Conservation (phyloP, 2,329 filamentous ascomycete species). For the Diaporthe humulicola region DNA sequence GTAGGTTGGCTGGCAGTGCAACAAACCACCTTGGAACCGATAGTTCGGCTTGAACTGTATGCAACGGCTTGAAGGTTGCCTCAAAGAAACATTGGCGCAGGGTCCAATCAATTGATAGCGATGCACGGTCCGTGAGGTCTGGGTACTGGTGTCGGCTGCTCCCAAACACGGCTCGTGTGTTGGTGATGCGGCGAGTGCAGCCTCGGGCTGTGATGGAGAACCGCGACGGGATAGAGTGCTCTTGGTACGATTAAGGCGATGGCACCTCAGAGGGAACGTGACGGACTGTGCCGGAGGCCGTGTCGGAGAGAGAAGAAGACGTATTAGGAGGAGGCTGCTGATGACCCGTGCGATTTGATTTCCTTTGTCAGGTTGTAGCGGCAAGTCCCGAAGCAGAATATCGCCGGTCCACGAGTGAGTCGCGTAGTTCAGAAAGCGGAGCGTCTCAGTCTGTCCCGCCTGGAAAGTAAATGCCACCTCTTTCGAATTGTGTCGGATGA, state of each 20-base stretch:
- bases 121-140: constrained; percentile 12
- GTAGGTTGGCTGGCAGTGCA: constrained; percentile 1
- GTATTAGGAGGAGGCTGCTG: constrained; percentile 6
- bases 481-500: constrained; percentile 1
- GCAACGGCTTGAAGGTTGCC: background rate
- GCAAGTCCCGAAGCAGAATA: constrained; percentile 13
- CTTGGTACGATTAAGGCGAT: background rate
- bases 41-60: constrained; percentile 20
- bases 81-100: constrained; percentile 37
- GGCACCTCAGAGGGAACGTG: background rate
- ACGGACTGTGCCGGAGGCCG: background rate
- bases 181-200: constrained; percentile 11
- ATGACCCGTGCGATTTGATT: constrained; percentile 3
- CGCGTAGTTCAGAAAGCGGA: constrained; percentile 12
- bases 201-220: constrained; percentile 30
- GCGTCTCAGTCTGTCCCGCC: constrained; percentile 13
- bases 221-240: constrained; percentile 5
- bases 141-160: background rate
- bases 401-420: constrained; percentile 7
- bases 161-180: constrained; percentile 12
- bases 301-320: background rate
- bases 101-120: constrained; percentile 1
- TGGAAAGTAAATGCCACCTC: constrained; percentile 10
- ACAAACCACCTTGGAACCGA: constrained; percentile 21
- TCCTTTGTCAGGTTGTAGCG: constrained; percentile 3